A percentile compares a stretch with the other conserved stretches of the same genome.
Evolutionary conservation across 768 basidiomycete genomes (phyloP).

Genomic region (Cantharellus cinnabarinus): DNA sequence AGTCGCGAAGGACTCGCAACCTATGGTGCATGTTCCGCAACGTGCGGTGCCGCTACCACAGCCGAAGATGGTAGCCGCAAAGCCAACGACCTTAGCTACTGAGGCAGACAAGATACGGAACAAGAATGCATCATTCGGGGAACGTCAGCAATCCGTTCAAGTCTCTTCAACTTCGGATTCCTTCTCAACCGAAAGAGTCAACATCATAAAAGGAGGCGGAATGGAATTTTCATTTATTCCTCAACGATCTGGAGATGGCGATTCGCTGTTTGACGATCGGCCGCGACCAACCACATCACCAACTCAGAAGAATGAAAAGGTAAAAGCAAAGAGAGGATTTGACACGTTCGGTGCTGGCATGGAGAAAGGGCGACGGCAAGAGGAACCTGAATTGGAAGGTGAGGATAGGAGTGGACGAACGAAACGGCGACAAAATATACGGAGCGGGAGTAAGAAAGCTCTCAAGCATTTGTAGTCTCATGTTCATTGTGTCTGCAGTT

Average conservation of each 20-base stretch:
- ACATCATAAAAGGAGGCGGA: slow-evolving; percentile 25
- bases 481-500: too few species aligned
- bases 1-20: too few species aligned
- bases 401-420: slow-evolving; percentile 61
- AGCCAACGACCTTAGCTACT: slow-evolving; percentile 4
- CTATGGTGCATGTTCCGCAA: too few species aligned
- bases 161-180: not conserved
- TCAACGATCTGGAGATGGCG: slow-evolving; percentile 16
- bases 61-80: not conserved
- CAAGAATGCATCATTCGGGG: slow-evolving; percentile 8
- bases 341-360: slow-evolving; percentile 76
- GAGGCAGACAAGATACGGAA: slow-evolving; percentile 11
- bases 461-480: slow-evolving; percentile 20
- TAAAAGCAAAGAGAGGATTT: slow-evolving; percentile 29
- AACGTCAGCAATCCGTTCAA: not conserved
- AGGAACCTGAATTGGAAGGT: slow-evolving; percentile 21
- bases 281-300: slow-evolving; percentile 6
- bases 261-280: slow-evolving; percentile 12
- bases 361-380: slow-evolving; percentile 52
- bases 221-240: slow-evolving; percentile 80
- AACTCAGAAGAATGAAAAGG: slow-evolving; percentile 19
- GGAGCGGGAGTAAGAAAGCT: slow-evolving; percentile 82
- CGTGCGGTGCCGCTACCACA: not conserved
- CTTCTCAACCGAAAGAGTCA: not conserved
- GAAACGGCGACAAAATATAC: slow-evolving; percentile 50